Evolutionary conservation across 2,329 filamentous ascomycete genomes (phyloP), one percentile per base, ranked within the genome.

Genomic region (Sclerotinia minor): DNA sequence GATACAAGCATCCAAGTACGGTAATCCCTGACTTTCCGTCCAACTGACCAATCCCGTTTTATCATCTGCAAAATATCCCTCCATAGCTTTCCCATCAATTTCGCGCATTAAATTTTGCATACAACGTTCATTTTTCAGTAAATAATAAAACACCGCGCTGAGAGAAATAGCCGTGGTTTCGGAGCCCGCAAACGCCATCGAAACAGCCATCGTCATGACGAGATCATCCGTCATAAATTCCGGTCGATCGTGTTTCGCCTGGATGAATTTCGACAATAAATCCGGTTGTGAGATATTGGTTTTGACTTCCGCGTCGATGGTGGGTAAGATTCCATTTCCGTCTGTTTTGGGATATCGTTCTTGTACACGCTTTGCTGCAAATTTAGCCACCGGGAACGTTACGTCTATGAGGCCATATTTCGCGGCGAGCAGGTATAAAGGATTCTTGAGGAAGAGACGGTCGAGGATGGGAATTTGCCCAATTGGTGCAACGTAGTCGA

Each of bases 131-230:
- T 87, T 85, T 74, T 88, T 88, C 47, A 93, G 81, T 4, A 94
- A 79, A 77, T 87, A 88, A 78, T 94, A 94, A 74, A 94, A 91
- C 0, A 93, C 84, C 8, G 87, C 83, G 7, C 85, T 85, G 0
- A 94, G 82, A 8, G 85, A 87, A 75, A 94, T 94, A 50, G 89
- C 91, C 0, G 91, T 94, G 0, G 91, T 94, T 78, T 95, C 92
- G 2, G 86, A 89, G 4, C 91, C 91, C 0, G 92, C 92, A 72
- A 90, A 87, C 0, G 84, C 84, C 89, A 91, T 91, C 68, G 83
- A 87, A n/a, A 89, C 85, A 61, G 88, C 89, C 79, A 90, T 89
- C 8, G 88, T 88, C 71, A 90, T 85, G 15, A 92, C 89, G 11
- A 90, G 82, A 4, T 82, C 83, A 73, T 92, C 87, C 32, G 83